Conservation (phyloP, 2,329 filamentous ascomycete genomes). For the Tolypocladium album region DNA sequence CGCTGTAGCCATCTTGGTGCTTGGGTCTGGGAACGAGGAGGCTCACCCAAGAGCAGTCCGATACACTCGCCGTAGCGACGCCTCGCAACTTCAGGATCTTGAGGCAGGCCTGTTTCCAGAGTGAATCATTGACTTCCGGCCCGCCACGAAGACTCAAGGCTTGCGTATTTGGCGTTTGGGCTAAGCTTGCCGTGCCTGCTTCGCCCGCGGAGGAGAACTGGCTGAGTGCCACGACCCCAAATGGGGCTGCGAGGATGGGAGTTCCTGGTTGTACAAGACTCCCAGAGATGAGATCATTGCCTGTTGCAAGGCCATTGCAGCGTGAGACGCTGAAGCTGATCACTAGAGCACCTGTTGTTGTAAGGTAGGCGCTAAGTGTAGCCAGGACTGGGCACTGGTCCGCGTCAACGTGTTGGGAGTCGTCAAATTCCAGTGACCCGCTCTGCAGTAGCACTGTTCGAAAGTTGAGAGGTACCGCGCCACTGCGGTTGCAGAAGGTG, state of each 20-base stretch:
- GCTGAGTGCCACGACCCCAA: conserved; percentile 30
- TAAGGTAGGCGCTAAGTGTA: conserved; percentile 43
- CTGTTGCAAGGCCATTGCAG: conserved; percentile 34
- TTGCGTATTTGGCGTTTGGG: conserved; percentile 44
- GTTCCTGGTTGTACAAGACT: conserved; percentile 29
- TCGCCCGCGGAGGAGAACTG: conserved; percentile 9
- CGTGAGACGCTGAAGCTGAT: conserved; percentile 36
- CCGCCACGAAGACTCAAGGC: conserved; percentile 29
- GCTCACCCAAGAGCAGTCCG: conserved; percentile 38
- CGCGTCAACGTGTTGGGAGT: conserved; percentile 7
- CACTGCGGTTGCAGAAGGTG: conserved; percentile 35
- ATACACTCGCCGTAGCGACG: conserved; percentile 30
- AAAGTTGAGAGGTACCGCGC: conserved; percentile 42
- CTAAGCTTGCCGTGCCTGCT: conserved; percentile 23
- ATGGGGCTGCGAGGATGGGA: conserved; percentile 42
- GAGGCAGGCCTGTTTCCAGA: conserved; percentile 40
- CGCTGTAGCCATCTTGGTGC: conserved; percentile 27
- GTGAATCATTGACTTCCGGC: conserved; percentile 26
- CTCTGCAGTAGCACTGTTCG: conserved; percentile 38
- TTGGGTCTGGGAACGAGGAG: conserved; percentile 37
- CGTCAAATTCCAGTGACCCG: conserved; percentile 4
- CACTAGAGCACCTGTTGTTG: conserved; percentile 43
- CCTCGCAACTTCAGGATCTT: conserved; percentile 40
- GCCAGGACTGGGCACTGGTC: conserved; percentile 26
- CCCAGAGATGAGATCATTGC: conserved; percentile 31